Base-by-base conservation (phyloP, 2,329 filamentous ascomycete species). In the Phaeosphaeria sp. region DNA sequence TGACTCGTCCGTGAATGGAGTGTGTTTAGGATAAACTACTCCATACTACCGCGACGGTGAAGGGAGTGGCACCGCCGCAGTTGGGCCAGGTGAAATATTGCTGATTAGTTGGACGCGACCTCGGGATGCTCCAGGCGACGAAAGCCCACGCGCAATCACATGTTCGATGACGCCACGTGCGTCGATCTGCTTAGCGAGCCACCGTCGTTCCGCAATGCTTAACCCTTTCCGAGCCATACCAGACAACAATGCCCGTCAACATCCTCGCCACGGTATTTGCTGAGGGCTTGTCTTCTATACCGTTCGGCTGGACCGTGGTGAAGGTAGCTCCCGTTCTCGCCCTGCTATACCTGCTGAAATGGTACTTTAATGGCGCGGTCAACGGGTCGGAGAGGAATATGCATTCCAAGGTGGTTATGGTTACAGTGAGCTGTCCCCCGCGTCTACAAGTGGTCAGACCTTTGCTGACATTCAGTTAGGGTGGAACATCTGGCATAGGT, bases 401-500 rank as follows among this genome's bases (percentile, higher is more conserved):
- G 88, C 93, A 97, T 77, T 93, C 92, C 48, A 96, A 96, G 74
- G 92, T 99, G 49, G 85, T 97, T 46, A 89, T 99, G 83, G 87
- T 99, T 52, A 99, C 95, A 18, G 93, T 89, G 82, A 51, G 80
- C 22, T 27, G 6, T 47, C 17, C 2, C 4, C 23, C 20, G 33
- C 21, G 30, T 11, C 27, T 51, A 17, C 20, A 13, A 21, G n/a
- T 6, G 13, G 9, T 36, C 23, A 7, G 43, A n/a, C 52, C 7
- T n/a, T 36, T 47, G 36, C 67, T 71, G 50, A 76, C 55, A 61
- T 2, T 43, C 1, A 25, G 4, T 17, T 49, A 90, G 88, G 89
- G 95, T 66, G 95, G 94, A 25, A 99, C 95, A 52, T 94, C 93
- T 46, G 95, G 95, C 15, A 90, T 99, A 73, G 95, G 95, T 50